Evolutionary conservation across 75 land plant species (phyloP).

Genomic region (Pseudotsuga menziesii): DNA sequence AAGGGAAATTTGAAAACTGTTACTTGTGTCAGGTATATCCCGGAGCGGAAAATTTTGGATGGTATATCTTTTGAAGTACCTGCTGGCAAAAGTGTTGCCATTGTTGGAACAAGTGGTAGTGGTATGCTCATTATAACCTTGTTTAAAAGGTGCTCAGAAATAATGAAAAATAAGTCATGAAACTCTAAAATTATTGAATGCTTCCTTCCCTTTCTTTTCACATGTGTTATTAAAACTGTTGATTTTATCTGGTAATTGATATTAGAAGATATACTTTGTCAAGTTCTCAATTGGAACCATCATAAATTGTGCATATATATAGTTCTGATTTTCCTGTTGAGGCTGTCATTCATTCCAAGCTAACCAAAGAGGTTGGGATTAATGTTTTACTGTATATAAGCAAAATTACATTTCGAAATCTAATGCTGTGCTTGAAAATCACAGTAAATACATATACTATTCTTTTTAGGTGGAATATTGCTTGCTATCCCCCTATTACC

Average conservation of each 20-base stretch:
- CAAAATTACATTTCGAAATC: not conserved
- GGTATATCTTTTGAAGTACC: conserved; percentile 92
- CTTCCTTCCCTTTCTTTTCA: not conserved
- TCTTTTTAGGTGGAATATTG: no score
- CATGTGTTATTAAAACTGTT: not conserved
- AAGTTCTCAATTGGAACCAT: not conserved
- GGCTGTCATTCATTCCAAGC: not conserved
- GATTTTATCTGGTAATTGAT: not conserved
- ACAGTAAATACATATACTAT: not conserved
- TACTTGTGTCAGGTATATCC: conserved; percentile 32
- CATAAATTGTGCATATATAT: not conserved
- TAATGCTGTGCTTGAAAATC: not conserved
- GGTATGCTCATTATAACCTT: conserved; percentile 42
- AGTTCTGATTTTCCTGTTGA: not conserved
- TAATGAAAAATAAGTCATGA: not conserved
- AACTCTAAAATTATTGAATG: not conserved
- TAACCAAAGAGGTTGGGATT: not conserved
- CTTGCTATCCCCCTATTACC: no score
- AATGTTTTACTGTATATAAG: not conserved
- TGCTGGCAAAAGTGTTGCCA: conserved; percentile 86
- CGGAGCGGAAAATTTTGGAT: conserved; percentile 74
- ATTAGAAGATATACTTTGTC: not conserved
- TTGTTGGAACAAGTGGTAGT: conserved; percentile 99
- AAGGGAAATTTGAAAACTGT: conserved; percentile 9
- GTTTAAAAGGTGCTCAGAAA: not conserved